A percentile compares a stretch with the other conserved stretches of the same genome.
Conservation (phyloP, 78 protist species). For the Mastigamoeba balamuthi region DNA sequence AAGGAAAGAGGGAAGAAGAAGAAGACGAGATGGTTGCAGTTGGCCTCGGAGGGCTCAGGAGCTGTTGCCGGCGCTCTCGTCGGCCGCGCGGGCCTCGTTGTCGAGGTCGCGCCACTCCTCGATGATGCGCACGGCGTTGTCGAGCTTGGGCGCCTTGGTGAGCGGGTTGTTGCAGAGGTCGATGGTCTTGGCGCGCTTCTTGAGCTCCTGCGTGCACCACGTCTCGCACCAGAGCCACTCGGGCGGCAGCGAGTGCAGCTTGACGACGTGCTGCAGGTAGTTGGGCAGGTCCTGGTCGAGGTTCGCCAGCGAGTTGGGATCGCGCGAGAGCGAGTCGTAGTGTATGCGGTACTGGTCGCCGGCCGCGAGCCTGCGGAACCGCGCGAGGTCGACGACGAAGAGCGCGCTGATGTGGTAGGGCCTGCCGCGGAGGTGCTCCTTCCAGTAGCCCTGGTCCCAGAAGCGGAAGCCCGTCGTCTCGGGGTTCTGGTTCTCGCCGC, state of each 20-base stretch:
- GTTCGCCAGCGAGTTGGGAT: conserved; percentile 54
- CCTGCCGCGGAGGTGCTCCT: conserved; percentile 64
- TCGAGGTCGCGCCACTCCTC: conserved; percentile 55
- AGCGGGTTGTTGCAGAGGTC: conserved; percentile 97
- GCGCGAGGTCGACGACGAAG: conserved; percentile 86
- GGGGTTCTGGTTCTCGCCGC: background rate
- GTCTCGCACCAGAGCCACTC: conserved; percentile 99
- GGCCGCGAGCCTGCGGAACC: conserved; percentile 69
- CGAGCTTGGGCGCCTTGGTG: conserved; percentile 94
- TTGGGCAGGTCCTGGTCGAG: conserved; percentile 97
- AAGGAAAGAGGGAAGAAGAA: too few species aligned
- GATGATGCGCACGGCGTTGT: conserved; percentile 67
- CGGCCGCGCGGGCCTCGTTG: conserved; percentile 34
- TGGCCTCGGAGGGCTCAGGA: too few species aligned
- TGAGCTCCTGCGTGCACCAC: conserved; percentile 83
- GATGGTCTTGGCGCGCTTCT: conserved; percentile 87
- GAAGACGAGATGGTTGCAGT: too few species aligned
- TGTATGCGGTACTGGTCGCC: conserved; percentile 83
- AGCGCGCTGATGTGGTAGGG: conserved; percentile 96
- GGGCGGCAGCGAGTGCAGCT: conserved; percentile 89
- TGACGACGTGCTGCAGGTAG: conserved; percentile 79
- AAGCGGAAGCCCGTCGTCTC: conserved; percentile 91
- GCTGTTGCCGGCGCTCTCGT: too few species aligned
- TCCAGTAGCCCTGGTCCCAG: conserved; percentile 92
- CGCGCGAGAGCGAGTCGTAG: conserved; percentile 69